Evolutionary conservation across 257 asterid genomes (phyloP).

Genomic region (Petunia secreta): DNA sequence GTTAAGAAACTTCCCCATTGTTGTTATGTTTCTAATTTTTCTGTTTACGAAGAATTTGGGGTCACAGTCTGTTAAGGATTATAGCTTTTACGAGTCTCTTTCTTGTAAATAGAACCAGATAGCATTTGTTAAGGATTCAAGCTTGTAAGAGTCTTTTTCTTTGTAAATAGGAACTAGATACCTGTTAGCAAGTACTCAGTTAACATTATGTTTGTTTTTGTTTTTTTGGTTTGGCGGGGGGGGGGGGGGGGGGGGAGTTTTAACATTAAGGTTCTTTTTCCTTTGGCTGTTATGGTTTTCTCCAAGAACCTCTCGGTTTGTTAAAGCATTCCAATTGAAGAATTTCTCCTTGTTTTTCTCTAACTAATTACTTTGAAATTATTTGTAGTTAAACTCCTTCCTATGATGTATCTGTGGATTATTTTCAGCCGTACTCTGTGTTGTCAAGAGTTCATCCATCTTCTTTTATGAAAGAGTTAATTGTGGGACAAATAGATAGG

Average conservation of each 20-base stretch:
- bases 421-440: background rate
- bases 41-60: background rate
- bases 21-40: background rate
- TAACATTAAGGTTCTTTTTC: background rate
- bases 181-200: background rate
- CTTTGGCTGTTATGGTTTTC: background rate
- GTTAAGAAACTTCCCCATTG: background rate
- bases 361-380: background rate
- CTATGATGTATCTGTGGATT: background rate
- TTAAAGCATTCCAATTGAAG: background rate
- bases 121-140: background rate
- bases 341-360: background rate
- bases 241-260: too few species aligned
- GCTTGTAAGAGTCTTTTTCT: background rate
- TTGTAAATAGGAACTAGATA: background rate
- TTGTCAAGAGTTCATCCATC: conserved; percentile 5
- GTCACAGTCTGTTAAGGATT: background rate
- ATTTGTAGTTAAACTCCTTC: background rate
- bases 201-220: background rate
- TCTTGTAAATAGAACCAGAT: background rate
- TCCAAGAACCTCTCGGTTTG: background rate
- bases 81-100: background rate
- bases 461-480: background rate
- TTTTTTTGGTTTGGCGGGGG: too few species aligned
- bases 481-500: background rate